phyloP scores from a whole-genome alignment of 2,329 filamentous ascomycete species.

The Catunica adiposa region DNA sequence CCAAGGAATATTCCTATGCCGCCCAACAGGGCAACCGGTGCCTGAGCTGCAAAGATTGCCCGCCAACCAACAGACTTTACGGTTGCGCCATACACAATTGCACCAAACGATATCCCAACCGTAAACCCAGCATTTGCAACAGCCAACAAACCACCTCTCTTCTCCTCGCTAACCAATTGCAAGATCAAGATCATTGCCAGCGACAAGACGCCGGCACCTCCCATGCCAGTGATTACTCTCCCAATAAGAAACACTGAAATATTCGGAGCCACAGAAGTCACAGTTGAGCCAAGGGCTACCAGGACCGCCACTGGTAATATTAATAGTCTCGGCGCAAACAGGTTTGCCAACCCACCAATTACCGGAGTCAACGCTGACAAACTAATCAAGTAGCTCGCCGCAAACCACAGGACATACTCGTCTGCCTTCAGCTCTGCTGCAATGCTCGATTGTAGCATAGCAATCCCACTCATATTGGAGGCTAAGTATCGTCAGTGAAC shows the following conservation, averaged over 20 bases:
- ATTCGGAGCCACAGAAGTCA: conserved; percentile 44
- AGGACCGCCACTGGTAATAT: conserved; percentile 43
- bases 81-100: conserved; percentile 51
- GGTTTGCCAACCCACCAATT: conserved; percentile 52
- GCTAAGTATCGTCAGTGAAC: conserved; percentile 21
- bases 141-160: conserved; percentile 57
- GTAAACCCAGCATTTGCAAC: conserved; percentile 59
- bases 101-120: conserved; percentile 52
- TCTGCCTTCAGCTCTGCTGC: conserved; percentile 61
- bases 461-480: conserved; percentile 64
- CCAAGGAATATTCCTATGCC: conserved; percentile 47
- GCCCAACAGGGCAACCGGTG: conserved; percentile 43
- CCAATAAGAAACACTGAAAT: conserved; percentile 52
- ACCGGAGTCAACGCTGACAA: conserved; percentile 51
- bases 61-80: conserved; percentile 38
- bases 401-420: conserved; percentile 62
- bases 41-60: conserved; percentile 56
- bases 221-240: conserved; percentile 49
- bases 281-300: conserved; percentile 43
- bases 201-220: conserved; percentile 55
- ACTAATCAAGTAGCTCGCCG: conserved; percentile 52
- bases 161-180: conserved; percentile 51
- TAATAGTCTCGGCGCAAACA: conserved; percentile 54
- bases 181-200: conserved; percentile 60
- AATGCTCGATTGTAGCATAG: conserved; percentile 63